phyloP scores from a whole-genome alignment of 2,329 filamentous ascomycete genomes.

The Cucurbitaria berberidis region DNA sequence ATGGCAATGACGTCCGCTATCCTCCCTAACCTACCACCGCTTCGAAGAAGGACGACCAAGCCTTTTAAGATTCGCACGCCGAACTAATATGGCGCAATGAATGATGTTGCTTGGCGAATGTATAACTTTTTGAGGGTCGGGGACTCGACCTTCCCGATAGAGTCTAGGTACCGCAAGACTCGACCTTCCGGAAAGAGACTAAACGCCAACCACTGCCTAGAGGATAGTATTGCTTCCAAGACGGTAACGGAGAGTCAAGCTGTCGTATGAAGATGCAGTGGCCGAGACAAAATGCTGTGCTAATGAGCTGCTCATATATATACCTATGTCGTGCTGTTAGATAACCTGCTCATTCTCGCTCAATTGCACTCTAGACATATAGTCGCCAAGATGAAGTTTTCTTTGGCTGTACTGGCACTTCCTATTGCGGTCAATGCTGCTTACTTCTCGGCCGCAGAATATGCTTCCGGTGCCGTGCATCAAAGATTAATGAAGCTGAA shows the following conservation, averaged over 20 bases:
- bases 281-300: background rate
- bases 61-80: background rate
- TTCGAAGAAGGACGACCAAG: background rate
- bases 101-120: constrained; percentile 5
- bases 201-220: constrained; percentile 16
- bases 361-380: constrained; percentile 20
- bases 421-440: constrained; percentile 31
- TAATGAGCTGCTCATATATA: constrained; percentile 19
- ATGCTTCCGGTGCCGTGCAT: constrained; percentile 31
- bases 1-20: constrained; percentile 1
- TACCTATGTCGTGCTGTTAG: constrained; percentile 7
- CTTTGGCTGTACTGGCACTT: constrained; percentile 26
- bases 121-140: background rate
- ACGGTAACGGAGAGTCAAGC: constrained; percentile 3
- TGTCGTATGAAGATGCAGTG: constrained; percentile 5
- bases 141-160: constrained; percentile 10
- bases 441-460: constrained; percentile 29
- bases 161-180: constrained; percentile 3
- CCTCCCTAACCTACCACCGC: background rate
- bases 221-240: constrained; percentile 14
- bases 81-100: background rate
- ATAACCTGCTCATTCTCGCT: constrained; percentile 33
- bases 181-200: constrained; percentile 21
- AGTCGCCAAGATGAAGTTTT: constrained; percentile 34
- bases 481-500: constrained; percentile 36